These are phyloP conservation scores for Sinapis alba DNA, from an alignment of 441 rosid species.

Conservation along the genomic window DNA sequence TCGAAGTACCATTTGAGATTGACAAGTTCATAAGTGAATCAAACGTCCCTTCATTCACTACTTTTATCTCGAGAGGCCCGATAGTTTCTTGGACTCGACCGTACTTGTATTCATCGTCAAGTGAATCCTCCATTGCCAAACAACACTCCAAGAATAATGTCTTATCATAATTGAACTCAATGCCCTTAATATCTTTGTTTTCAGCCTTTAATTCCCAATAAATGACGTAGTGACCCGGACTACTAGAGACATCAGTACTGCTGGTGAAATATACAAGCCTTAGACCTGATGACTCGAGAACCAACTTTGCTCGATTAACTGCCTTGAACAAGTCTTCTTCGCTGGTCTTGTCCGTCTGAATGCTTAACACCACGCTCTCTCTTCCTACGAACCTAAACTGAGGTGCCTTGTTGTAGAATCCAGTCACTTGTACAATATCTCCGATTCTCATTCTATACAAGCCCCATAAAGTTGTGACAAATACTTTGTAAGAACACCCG, in stretches of 20 bases:
- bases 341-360: not conserved
- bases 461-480: not conserved
- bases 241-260: not conserved
- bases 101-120: not conserved
- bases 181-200: not conserved
- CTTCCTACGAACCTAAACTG: not conserved
- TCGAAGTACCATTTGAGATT: not conserved
- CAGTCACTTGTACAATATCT: not conserved
- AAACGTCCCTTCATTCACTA: not conserved
- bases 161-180: not conserved
- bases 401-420: not conserved
- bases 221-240: not conserved
- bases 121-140: not conserved
- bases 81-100: not conserved
- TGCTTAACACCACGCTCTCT: not conserved
- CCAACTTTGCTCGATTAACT: not conserved
- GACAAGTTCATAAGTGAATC: not conserved
- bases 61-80: slow-evolving; percentile 5
- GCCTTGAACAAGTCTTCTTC: not conserved
- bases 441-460: not conserved
- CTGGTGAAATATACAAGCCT: not conserved
- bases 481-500: not conserved
- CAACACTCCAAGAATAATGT: not conserved
- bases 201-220: not conserved
- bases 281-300: not conserved